phyloP scores from a whole-genome alignment of 768 basidiomycete species.

The Ephemerocybe angulata region DNA sequence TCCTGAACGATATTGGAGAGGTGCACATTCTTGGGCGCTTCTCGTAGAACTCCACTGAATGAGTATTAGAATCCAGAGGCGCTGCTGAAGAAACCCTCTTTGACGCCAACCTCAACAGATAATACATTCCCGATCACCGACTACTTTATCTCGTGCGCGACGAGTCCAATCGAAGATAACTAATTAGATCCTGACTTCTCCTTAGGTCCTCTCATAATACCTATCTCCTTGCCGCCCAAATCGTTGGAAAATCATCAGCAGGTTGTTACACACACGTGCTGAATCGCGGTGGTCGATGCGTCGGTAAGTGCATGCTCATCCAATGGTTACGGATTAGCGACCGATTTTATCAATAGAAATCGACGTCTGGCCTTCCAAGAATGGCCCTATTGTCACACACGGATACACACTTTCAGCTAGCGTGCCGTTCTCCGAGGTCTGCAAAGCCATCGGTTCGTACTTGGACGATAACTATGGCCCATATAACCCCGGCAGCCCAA shows the following conservation, averaged over 20 bases:
- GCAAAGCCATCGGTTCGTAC: slow-evolving; percentile 45
- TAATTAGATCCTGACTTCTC: background rate
- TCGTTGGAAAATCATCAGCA: slow-evolving; percentile 52
- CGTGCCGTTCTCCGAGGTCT: slow-evolving; percentile 50
- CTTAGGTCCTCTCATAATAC: slow-evolving; percentile 64
- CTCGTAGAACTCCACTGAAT: background rate
- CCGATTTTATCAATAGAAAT: slow-evolving; percentile 37
- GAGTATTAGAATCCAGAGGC: slow-evolving; percentile 27
- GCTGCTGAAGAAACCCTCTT: slow-evolving; percentile 34
- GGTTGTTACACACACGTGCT: slow-evolving; percentile 55
- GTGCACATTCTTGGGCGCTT: slow-evolving; percentile 17
- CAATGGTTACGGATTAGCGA: background rate
- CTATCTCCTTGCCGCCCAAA: slow-evolving; percentile 55
- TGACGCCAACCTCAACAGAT: slow-evolving; percentile 33
- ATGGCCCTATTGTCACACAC: slow-evolving; percentile 56
- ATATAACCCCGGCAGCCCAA: background rate
- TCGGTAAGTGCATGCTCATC: slow-evolving; percentile 28
- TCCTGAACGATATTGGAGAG: slow-evolving; percentile 28
- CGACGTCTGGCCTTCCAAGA: slow-evolving; percentile 59
- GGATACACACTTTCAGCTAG: slow-evolving; percentile 55
- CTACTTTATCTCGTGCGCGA: slow-evolving; percentile 55
- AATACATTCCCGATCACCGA: slow-evolving; percentile 47
- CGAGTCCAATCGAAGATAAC: too few relatives aligned
- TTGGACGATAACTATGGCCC: slow-evolving; percentile 31
- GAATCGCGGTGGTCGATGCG: slow-evolving; percentile 47